These are phyloP conservation scores for Iris macrosiphon DNA, from an alignment of 106 monocot genomes.

Conservation along the genomic window DNA sequence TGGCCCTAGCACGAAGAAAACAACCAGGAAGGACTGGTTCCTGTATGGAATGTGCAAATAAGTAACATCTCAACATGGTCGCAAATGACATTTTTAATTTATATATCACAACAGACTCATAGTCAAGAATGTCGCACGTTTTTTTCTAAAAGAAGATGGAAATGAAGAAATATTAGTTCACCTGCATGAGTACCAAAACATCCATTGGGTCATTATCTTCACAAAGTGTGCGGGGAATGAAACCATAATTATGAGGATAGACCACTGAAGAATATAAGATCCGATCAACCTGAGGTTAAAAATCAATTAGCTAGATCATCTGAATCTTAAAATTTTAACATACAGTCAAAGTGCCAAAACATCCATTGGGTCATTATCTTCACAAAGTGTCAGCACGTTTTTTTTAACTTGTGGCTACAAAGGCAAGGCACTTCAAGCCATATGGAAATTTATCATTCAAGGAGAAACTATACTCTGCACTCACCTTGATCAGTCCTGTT, in stretches of 20 bases:
- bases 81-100: background rate
- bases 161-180: conserved; percentile 1
- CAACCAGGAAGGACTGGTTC: conserved; percentile 66
- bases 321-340: too few species aligned
- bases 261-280: conserved; percentile 84
- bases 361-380: conserved; percentile 5
- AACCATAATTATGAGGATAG: conserved; percentile 26
- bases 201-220: conserved; percentile 23
- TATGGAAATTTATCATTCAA: conserved; percentile 11
- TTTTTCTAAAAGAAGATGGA: too few species aligned
- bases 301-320: too few species aligned
- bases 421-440: too few species aligned
- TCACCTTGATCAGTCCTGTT: conserved; percentile 77
- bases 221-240: conserved; percentile 17
- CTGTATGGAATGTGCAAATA: conserved; percentile 22
- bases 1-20: conserved; percentile 64
- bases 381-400: background rate
- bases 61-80: too few species aligned
- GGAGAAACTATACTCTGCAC: background rate
- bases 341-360: conserved; percentile 47
- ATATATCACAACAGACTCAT: too few species aligned
- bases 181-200: conserved; percentile 77
- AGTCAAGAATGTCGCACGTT: too few species aligned
- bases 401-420: too few species aligned
- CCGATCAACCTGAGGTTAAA: conserved; percentile 69